These are phyloP conservation scores for Hypoxylon sp. DNA, from an alignment of 2,329 filamentous ascomycete genomes.

Conservation along the genomic window DNA sequence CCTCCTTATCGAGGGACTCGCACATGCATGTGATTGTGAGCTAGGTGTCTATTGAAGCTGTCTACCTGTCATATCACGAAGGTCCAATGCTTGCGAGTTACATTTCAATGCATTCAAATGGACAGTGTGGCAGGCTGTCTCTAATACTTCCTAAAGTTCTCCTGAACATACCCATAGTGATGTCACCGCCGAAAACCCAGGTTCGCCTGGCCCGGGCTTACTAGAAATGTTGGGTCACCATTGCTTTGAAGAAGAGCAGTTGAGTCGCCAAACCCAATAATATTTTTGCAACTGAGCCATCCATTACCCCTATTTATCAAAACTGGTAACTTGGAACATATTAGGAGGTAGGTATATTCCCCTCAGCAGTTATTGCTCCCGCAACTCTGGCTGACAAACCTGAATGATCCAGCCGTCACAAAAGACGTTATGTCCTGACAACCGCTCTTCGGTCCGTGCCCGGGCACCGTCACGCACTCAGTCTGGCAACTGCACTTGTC, in stretches of 20 bases:
- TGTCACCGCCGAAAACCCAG: background rate
- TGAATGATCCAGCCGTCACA: background rate
- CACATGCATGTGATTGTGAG: no score
- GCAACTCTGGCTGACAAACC: background rate
- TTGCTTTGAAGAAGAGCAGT: background rate
- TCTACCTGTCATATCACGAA: no score
- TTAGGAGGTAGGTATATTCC: background rate
- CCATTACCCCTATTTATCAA: background rate
- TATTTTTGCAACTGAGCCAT: background rate
- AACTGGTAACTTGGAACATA: background rate
- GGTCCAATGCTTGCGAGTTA: background rate
- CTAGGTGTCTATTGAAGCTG: no score
- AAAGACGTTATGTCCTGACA: background rate
- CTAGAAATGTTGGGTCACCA: background rate
- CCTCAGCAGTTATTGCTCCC: background rate
- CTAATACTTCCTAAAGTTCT: background rate
- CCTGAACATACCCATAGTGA: background rate
- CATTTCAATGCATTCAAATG: background rate
- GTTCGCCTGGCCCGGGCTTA: background rate
- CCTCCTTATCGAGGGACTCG: no score
- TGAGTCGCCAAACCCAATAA: background rate
- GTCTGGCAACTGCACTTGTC: background rate
- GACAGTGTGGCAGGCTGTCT: no score
- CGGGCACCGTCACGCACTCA: background rate
- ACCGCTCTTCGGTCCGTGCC: background rate